Percentiles rank a stretch among this genome's conserved stretches.
These are phyloP conservation scores for Penicillium steckii DNA, from an alignment of 495 filamentous ascomycete species.

Conservation along the genomic window DNA sequence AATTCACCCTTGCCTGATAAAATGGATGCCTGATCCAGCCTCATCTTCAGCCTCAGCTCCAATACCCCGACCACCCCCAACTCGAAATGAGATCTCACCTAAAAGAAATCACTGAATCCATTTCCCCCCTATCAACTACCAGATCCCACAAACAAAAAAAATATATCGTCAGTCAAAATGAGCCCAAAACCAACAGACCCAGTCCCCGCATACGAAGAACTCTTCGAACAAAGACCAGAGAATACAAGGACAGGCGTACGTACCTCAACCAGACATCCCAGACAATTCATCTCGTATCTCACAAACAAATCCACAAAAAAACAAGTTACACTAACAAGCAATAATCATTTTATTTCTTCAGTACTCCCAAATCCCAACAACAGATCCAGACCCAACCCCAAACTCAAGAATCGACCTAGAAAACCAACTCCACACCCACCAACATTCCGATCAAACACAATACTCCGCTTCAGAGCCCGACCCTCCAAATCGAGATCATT, in stretches of 20 bases:
- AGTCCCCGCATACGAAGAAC: slow-evolving; percentile 6
- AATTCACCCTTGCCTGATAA: too few relatives aligned
- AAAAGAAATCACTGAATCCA: too few relatives aligned
- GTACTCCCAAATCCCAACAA: neutral
- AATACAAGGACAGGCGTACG: slow-evolving; percentile 3
- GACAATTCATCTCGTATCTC: too few relatives aligned
- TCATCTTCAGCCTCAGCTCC: too few relatives aligned
- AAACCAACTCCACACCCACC: neutral
- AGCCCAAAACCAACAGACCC: neutral
- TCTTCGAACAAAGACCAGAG: slow-evolving; percentile 2
- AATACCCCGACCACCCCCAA: too few relatives aligned
- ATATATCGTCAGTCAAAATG: neutral
- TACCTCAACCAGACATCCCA: too few relatives aligned
- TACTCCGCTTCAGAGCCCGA: neutral
- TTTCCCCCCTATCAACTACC: neutral
- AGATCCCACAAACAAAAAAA: neutral
- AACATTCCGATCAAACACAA: too few relatives aligned
- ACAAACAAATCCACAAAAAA: too few relatives aligned
- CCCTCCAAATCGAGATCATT: neutral
- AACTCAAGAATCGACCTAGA: neutral
- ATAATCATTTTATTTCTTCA: neutral
- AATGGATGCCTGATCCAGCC: too few relatives aligned
- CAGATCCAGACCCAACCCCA: neutral
- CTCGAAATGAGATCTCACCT: too few relatives aligned
- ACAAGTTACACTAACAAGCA: too few relatives aligned